These are phyloP conservation scores for Sugiyamaella paludigena DNA, from an alignment of 1,139 yeast species.

Conservation along the genomic window DNA sequence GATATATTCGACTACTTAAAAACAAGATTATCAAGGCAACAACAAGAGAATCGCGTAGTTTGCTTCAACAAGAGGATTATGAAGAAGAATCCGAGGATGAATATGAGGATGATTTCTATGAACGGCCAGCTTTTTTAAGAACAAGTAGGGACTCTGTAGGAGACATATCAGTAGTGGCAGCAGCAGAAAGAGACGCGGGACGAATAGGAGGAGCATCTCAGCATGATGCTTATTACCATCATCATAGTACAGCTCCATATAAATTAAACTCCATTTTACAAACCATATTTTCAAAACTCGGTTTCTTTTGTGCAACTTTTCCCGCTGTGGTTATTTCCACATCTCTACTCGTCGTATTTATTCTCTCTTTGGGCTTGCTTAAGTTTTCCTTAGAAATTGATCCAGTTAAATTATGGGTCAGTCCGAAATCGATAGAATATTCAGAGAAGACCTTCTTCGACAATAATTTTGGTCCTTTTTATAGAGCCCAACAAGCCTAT, in stretches of 20 bases:
- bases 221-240: conserved; percentile 1
- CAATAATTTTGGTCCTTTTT: conserved; percentile 84
- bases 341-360: conserved; percentile 45
- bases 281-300: conserved; percentile 47
- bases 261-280: conserved; percentile 47
- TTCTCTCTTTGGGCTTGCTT: conserved; percentile 54
- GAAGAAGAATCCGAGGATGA: conserved; percentile 29
- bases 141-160: conserved; percentile 6
- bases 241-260: conserved; percentile 37
- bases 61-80: conserved; percentile 24
- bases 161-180: background rate
- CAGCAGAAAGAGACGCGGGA: background rate
- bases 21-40: conserved; percentile 4
- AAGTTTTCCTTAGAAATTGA: conserved; percentile 64
- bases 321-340: conserved; percentile 56
- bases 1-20: conserved; percentile 1
- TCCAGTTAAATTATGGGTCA: conserved; percentile 88
- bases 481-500: conserved; percentile 80
- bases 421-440: conserved; percentile 70
- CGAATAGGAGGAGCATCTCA: background rate
- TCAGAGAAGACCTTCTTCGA: conserved; percentile 71
- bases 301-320: conserved; percentile 41
- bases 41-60: conserved; percentile 5
- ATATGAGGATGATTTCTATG: conserved; percentile 31
- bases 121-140: conserved; percentile 22